Evolutionary conservation across 2,329 filamentous ascomycete species (phyloP), one percentile per base, ranked within the genome.

Genomic region (Apiospora sp.): DNA sequence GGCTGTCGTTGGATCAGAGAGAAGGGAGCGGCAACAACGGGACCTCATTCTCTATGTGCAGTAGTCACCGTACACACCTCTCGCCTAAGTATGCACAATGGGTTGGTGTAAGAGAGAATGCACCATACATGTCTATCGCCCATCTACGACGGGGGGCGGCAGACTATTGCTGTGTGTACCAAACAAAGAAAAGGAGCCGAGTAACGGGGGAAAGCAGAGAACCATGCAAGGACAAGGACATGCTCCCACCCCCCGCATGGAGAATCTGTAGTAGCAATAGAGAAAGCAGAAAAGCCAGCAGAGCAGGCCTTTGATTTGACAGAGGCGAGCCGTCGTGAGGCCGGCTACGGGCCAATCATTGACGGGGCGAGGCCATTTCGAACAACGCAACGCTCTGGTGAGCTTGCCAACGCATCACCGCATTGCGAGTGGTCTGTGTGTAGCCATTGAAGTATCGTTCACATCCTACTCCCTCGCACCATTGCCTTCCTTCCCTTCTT

Each of bases 361-460:
- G 58, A 37, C 58, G 30, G 54, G 58, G 58, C 58, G 58, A 64
- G 58, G 58, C 58, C 58, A 64, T 64, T 64, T 64, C 48, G 67
- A 69, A 69, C 67, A 69, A 69, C 67, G 67, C 67, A 69, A 49
- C 44, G 67, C 67, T 69, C 34, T 69, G 67, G 37, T 51, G 68
- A 70, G 48, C 46, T 54, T 70, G 68, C 68, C 68, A 70, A 70
- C 68, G 68, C 68, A 70, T 72, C 71, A 70, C 71, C 71, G 67
- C 67, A 70, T 72, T 64, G 58, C 71, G 71, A 58, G 49, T 70
- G 67, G 68, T 70, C 68, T 70, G 68, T 70, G 68, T 70, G 68
- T 70, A 70, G 68, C 68, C 58, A 51, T 70, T 51, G 68, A 70
- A 70, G 68, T 70, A 58, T 58, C 68, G 27, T 51, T 54, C 68